These are phyloP conservation scores for Entomortierella beljakovae DNA, from an alignment of 192 early-diverging fungal species.

Conservation along the genomic window DNA sequence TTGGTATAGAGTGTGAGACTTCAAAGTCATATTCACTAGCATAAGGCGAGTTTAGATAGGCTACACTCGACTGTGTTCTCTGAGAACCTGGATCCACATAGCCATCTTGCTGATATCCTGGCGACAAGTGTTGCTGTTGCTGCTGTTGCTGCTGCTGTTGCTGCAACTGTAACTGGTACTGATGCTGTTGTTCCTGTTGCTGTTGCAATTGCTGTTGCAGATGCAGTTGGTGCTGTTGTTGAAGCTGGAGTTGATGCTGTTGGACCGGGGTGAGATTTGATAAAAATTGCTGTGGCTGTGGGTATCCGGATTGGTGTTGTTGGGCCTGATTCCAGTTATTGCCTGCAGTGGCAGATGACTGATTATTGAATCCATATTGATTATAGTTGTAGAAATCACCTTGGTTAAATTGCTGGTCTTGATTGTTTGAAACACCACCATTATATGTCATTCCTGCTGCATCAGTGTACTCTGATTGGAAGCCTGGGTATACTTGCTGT, in stretches of 20 bases:
- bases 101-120: slow-evolving; percentile 8
- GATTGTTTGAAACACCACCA: neutral
- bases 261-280: neutral
- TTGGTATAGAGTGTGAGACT: neutral
- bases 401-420: slow-evolving; percentile 4
- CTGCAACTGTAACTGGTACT: slow-evolving; percentile 14
- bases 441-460: neutral
- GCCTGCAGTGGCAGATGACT: neutral
- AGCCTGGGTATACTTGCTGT: slow-evolving; percentile 4
- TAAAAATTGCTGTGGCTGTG: slow-evolving; percentile 1
- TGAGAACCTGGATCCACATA: slow-evolving; percentile 16
- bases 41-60: slow-evolving; percentile 26
- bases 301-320: neutral
- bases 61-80: slow-evolving; percentile 2
- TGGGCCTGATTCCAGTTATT: neutral
- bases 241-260: slow-evolving; percentile 12
- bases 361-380: slow-evolving; percentile 5
- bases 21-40: slow-evolving; percentile 24
- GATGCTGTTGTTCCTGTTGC: slow-evolving; percentile 27
- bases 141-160: slow-evolving; percentile 16
- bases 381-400: neutral
- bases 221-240: neutral
- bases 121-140: slow-evolving; percentile 6
- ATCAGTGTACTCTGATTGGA: neutral
- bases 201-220: slow-evolving; percentile 33